Conservation (phyloP, 1,139 yeast genomes). For the Diutina siamensis region DNA sequence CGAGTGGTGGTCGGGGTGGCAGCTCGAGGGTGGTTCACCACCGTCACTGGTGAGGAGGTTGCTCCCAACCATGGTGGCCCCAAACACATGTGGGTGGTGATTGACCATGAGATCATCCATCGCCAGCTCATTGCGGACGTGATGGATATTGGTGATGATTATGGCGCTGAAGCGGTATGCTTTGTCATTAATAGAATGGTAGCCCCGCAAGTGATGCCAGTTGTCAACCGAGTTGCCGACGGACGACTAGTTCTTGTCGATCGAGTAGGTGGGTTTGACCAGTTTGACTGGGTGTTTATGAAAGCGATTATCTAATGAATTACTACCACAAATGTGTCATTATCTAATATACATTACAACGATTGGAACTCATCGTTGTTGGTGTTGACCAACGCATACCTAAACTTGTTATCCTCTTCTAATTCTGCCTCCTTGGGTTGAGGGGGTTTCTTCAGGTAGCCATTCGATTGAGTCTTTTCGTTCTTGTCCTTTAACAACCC, state of each 20-base stretch:
- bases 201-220: not conserved
- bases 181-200: not conserved
- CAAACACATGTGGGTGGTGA: not conserved
- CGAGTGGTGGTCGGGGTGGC: not conserved
- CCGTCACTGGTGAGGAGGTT: not conserved
- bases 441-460: conserved; percentile 37
- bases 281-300: conserved; percentile 5
- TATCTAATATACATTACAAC: conserved; percentile 6
- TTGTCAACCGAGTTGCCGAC: not conserved
- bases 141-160: not conserved
- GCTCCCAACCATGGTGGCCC: not conserved
- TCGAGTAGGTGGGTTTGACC: not conserved
- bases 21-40: not conserved
- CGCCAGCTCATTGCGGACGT: not conserved
- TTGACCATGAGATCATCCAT: conserved; percentile 1
- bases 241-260: not conserved
- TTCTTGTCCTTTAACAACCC: conserved; percentile 73
- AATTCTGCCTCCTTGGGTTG: conserved; percentile 23
- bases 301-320: not conserved
- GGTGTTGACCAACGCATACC: conserved; percentile 35
- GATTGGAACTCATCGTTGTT: conserved; percentile 37
- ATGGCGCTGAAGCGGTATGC: not conserved
- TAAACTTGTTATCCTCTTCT: conserved; percentile 32
- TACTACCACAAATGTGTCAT: not conserved
- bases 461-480: conserved; percentile 73